A percentile compares a stretch with the other conserved stretches of the same genome.
phyloP scores from a whole-genome alignment of 768 basidiomycete species.

The Hygrocybe coccinea region DNA sequence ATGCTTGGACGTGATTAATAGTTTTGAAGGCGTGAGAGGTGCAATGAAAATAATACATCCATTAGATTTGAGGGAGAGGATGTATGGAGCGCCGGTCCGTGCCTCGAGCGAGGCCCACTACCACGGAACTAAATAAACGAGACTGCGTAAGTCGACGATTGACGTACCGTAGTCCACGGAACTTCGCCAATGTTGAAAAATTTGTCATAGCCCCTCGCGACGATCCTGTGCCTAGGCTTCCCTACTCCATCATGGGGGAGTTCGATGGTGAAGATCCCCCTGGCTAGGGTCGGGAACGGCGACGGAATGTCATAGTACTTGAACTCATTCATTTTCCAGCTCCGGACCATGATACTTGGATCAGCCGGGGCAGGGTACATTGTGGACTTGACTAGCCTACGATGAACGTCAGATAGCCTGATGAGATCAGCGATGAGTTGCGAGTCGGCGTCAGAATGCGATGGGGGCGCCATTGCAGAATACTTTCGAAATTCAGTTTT shows the following conservation, averaged over 20 bases:
- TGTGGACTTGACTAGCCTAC: slow-evolving; percentile 62
- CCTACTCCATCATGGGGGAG: slow-evolving; percentile 23
- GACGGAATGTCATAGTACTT: slow-evolving; percentile 87
- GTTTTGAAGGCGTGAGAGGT: slow-evolving; percentile 65
- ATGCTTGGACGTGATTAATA: slow-evolving; percentile 91
- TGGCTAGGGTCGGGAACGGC: slow-evolving; percentile 91
- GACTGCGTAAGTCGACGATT: not conserved
- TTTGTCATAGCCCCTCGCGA: slow-evolving; percentile 94
- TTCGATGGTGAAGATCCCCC: slow-evolving; percentile 79
- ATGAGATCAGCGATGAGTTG: slow-evolving; percentile 54
- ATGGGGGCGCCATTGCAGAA: slow-evolving; percentile 14
- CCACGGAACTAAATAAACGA: not conserved
- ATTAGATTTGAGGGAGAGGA: slow-evolving; percentile 88
- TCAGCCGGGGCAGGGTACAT: slow-evolving; percentile 55
- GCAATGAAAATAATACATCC: slow-evolving; percentile 97
- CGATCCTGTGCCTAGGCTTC: slow-evolving; percentile 50
- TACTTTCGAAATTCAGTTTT: not conserved
- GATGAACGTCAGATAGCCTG: slow-evolving; percentile 46
- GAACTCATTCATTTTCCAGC: slow-evolving; percentile 99
- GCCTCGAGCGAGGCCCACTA: slow-evolving; percentile 73
- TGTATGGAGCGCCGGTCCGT: slow-evolving; percentile 10
- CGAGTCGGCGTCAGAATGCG: slow-evolving; percentile 41
- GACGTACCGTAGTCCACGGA: slow-evolving; percentile 82
- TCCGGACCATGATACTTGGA: slow-evolving; percentile 52
- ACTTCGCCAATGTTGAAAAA: slow-evolving; percentile 98